Evolutionary conservation across 371 early-diverging fungal genomes (phyloP).

Genomic region (Gilbertella persicaria): DNA sequence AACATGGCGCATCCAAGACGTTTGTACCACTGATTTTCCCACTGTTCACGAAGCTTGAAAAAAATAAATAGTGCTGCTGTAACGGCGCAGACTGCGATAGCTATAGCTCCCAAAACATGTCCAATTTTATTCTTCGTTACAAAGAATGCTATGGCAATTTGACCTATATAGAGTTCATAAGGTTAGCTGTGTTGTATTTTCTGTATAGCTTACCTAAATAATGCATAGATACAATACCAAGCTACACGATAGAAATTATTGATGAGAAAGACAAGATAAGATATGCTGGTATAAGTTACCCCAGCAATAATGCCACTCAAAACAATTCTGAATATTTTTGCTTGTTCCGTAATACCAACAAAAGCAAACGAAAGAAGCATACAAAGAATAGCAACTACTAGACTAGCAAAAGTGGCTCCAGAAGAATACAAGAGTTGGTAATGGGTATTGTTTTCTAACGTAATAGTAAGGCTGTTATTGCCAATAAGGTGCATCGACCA

Average conservation of each 20-base stretch:
- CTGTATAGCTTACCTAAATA: constrained; percentile 37
- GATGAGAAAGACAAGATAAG: background rate
- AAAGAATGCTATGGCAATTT: constrained; percentile 45
- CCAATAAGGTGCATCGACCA: constrained; percentile 47
- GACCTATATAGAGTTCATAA: constrained; percentile 22
- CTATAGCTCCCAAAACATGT: constrained; percentile 33
- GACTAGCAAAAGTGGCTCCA: constrained; percentile 45
- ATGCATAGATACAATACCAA: constrained; percentile 45
- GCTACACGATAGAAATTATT: constrained; percentile 15
- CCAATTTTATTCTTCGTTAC: constrained; percentile 18
- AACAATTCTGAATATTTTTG: constrained; percentile 31
- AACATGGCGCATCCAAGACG: constrained; percentile 42
- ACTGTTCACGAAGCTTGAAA: constrained; percentile 47
- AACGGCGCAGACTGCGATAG: constrained; percentile 39
- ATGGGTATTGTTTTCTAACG: constrained; percentile 2
- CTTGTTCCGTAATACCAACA: constrained; percentile 47
- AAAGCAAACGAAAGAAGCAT: constrained; percentile 48
- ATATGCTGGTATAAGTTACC: constrained; percentile 23
- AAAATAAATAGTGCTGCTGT: constrained; percentile 42
- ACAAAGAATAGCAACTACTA: constrained; percentile 36
- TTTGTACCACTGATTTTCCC: constrained; percentile 52
- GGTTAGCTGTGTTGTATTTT: background rate
- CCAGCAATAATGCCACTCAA: constrained; percentile 46
- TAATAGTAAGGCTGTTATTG: constrained; percentile 41
- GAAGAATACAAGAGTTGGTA: constrained; percentile 38